A percentile compares a stretch with the other conserved stretches of the same genome.
Conservation (phyloP, 148 eudicot species). For the Rhododendron simsii region DNA sequence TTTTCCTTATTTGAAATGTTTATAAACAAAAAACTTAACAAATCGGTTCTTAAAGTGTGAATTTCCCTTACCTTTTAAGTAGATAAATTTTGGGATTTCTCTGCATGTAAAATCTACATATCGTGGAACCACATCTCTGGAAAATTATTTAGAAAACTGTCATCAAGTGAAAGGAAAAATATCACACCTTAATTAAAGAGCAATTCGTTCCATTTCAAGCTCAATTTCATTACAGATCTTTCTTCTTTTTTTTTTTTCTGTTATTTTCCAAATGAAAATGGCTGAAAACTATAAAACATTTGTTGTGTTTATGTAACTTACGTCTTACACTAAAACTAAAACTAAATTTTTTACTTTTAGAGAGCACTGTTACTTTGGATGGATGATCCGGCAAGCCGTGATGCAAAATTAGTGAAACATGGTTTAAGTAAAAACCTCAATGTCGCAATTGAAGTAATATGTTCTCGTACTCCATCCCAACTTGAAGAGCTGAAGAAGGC, state of each 20-base stretch:
- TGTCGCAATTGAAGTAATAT: conserved; percentile 75
- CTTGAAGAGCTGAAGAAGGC: conserved; percentile 56
- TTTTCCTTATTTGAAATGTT: conserved; percentile 34
- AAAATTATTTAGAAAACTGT: too few species aligned
- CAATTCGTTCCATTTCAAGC: too few species aligned
- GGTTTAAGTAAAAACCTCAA: conserved; percentile 21
- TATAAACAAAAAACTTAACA: too few species aligned
- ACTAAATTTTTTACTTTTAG: not conserved
- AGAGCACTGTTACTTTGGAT: conserved; percentile 34
- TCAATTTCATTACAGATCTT: not conserved
- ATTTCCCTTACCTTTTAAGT: too few species aligned
- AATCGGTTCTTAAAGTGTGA: too few species aligned
- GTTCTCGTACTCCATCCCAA: conserved; percentile 76
- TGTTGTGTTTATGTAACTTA: not conserved
- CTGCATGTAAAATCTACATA: too few species aligned
- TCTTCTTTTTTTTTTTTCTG: not conserved
- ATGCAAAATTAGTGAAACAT: conserved; percentile 54
- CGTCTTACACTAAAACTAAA: not conserved
- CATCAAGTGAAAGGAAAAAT: too few species aligned
- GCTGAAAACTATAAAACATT: not conserved
- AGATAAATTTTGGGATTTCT: too few species aligned
- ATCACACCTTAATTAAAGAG: too few species aligned
- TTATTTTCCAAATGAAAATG: not conserved
- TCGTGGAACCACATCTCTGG: too few species aligned
- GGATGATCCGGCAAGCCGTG: conserved; percentile 67